A percentile compares a stretch with the other conserved stretches of the same genome.
phyloP scores from a whole-genome alignment of 257 asterid genomes.

The Ophiorrhiza pumila region DNA sequence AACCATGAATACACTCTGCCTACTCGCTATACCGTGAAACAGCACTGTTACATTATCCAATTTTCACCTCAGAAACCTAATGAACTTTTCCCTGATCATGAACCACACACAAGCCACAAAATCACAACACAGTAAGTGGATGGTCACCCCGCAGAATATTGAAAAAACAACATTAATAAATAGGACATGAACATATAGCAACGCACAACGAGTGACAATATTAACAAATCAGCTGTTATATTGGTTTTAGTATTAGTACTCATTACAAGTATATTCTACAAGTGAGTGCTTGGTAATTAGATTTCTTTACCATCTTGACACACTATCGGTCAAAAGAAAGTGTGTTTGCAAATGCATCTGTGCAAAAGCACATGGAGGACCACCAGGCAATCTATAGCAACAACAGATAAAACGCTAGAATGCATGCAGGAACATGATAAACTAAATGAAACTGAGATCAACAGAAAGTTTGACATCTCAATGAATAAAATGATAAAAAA shows the following conservation, averaged over 20 bases:
- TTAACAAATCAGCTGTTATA: neutral
- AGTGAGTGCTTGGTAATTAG: neutral
- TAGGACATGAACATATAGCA: neutral
- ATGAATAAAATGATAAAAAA: neutral
- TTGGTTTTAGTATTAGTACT: neutral
- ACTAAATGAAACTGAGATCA: no score
- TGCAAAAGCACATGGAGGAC: no score
- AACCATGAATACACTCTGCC: neutral
- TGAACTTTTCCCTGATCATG: constrained; percentile 13
- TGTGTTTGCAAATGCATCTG: no score
- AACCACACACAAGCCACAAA: neutral
- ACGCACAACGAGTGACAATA: neutral
- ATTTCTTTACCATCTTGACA: neutral
- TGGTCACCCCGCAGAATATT: neutral
- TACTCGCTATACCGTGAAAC: neutral
- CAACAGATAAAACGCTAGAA: neutral
- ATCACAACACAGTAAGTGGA: neutral
- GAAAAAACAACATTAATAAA: neutral
- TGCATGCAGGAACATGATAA: neutral
- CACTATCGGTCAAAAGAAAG: neutral
- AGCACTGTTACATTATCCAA: constrained; percentile 6
- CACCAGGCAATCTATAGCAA: no score
- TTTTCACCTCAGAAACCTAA: neutral
- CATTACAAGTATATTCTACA: neutral
- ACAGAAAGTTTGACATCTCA: neutral